Percentiles rank a stretch among this genome's conserved stretches.
Evolutionary conservation across 768 basidiomycete genomes (phyloP).

Genomic region (Chlorophyllum brunneum): DNA sequence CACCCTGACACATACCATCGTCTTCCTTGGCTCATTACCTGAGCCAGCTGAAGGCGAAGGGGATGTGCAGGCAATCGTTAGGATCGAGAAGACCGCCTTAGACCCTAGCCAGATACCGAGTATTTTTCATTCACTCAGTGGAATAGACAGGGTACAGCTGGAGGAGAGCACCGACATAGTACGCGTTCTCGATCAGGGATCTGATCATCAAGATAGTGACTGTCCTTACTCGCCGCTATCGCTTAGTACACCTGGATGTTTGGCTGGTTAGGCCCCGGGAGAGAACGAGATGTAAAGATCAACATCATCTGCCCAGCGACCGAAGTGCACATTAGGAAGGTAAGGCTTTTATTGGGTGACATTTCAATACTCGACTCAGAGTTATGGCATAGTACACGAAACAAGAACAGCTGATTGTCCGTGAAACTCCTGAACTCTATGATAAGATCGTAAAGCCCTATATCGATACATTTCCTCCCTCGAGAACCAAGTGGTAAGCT

Average conservation of each 20-base stretch:
- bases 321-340: constrained; percentile 85
- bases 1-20: constrained; percentile 54
- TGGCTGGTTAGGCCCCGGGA: constrained; percentile 54
- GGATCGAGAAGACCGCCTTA: constrained; percentile 74
- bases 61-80: constrained; percentile 55
- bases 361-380: background rate
- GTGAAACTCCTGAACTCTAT: constrained; percentile 82
- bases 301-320: constrained; percentile 87
- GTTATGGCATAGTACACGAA: constrained; percentile 56
- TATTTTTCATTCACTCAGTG: constrained; percentile 33
- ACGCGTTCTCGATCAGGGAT: constrained; percentile 19
- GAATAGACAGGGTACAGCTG: constrained; percentile 39
- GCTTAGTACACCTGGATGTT: constrained; percentile 78
- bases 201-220: background rate
- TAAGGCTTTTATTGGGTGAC: constrained; percentile 22
- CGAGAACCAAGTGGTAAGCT: constrained; percentile 77
- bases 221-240: background rate
- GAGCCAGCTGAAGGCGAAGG: constrained; percentile 17
- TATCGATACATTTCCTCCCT: constrained; percentile 67
- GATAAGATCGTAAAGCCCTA: constrained; percentile 69
- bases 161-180: constrained; percentile 71
- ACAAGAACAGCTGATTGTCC: constrained; percentile 69
- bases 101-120: constrained; percentile 33
- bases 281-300: constrained; percentile 70
- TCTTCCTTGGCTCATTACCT: constrained; percentile 65